Base-by-base conservation (phyloP, 169 alveolate species). In the Babesia ovata region DNA sequence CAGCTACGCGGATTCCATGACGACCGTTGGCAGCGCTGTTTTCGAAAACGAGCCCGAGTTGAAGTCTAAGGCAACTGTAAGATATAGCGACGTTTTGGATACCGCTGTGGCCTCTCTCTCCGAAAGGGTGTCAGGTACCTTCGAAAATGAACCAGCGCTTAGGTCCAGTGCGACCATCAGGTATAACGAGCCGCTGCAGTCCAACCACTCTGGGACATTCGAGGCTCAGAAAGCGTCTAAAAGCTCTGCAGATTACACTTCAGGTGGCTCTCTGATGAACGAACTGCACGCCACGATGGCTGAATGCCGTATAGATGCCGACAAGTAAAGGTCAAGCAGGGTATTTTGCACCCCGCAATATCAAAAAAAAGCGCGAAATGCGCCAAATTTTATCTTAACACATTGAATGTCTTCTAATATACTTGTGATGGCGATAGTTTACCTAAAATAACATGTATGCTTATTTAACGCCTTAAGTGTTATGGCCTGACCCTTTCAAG, bases 261-360 rank as follows among this genome's bases (percentile, higher is more conserved):
- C 57, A 13, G 59, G 52, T 33, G 65, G 59, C 42, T 54, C 76
- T 29, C 66, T 73, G 45, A 81, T 81, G 88, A 63, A 36, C 63
- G 88, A 81, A 62, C 70, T 81, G 28, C 28, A 76, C 22, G 85
- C 79, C 48, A 81, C 88, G 22, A 81, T 81, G 88, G 72, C 70
- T 22, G 79, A 81, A 52, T 81, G 88, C 53, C 83, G 88, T 28
- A 39, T 78, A 21, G 60, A 61, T 26, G 67, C 36, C 19, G 62
- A 46, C 50, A 45, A 33, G 39, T 33, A 6, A 33, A 4, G 2
- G 39, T 6, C 39, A 33, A 33, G 39, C 39, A 6, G 39, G 6
- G 39, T 33, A 4, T 6, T 33, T 6, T 6, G 2, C 2, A 33
- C 39, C 39, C 39, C 39, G 39, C 39, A 33, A 33, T 33, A 6